phyloP scores from a whole-genome alignment of 805 yeast genomes.

The Candida morakotiae region DNA sequence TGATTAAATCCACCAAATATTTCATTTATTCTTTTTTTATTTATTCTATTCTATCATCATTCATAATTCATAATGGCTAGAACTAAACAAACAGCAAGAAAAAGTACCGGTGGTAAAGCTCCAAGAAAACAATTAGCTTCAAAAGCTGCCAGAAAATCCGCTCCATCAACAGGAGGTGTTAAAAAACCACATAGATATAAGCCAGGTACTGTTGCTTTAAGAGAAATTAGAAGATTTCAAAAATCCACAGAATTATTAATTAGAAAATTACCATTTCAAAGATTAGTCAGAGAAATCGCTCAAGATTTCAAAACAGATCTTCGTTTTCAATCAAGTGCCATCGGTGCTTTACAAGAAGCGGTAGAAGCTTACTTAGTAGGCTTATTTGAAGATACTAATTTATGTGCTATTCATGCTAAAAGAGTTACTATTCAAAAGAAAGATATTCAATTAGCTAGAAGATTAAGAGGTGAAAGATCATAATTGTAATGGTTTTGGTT shows the following conservation, averaged over 20 bases:
- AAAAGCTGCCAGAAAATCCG: constrained; percentile 49
- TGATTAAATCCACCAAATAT: too few relatives aligned
- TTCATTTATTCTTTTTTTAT: background rate
- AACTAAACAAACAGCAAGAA: constrained; percentile 50
- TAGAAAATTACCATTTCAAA: constrained; percentile 49
- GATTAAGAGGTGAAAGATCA: constrained; percentile 50
- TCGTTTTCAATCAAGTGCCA: constrained; percentile 47
- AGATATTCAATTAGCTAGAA: constrained; percentile 49
- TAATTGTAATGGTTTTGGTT: constrained; percentile 14
- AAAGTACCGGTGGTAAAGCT: constrained; percentile 50
- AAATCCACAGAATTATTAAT: constrained; percentile 45
- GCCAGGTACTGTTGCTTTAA: constrained; percentile 51
- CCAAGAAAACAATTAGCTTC: constrained; percentile 51
- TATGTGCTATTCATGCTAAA: constrained; percentile 50
- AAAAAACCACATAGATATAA: constrained; percentile 51
- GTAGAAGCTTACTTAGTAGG: constrained; percentile 48
- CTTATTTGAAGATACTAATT: constrained; percentile 47
- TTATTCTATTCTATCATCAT: constrained; percentile 1
- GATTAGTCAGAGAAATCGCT: constrained; percentile 48
- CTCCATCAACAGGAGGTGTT: constrained; percentile 48
- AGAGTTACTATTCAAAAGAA: constrained; percentile 49
- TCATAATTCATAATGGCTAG: constrained; percentile 37
- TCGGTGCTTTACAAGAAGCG: constrained; percentile 48
- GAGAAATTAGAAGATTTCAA: constrained; percentile 50
- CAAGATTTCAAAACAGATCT: constrained; percentile 48